phyloP scores from a whole-genome alignment of 352 stramenopile species.

The Globisporangium polare region DNA sequence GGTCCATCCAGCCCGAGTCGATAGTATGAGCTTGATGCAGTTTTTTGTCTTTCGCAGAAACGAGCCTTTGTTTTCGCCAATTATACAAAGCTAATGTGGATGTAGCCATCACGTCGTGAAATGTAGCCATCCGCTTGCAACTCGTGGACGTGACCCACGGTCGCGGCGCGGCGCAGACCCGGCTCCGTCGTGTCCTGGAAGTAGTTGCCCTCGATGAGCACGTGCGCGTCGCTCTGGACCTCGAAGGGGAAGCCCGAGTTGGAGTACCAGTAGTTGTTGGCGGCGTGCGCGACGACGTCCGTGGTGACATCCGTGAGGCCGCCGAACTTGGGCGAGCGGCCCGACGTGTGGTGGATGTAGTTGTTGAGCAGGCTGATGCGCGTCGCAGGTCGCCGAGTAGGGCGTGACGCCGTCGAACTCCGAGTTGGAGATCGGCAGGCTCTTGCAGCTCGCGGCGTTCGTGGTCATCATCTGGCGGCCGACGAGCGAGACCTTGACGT shows the following conservation, averaged over 20 bases:
- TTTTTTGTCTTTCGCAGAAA: no score
- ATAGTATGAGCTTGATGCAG: no score
- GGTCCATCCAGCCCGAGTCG: no score
- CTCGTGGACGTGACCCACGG: slow-evolving; percentile 12
- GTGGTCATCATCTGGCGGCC: slow-evolving; percentile 33
- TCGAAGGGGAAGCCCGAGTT: slow-evolving; percentile 23
- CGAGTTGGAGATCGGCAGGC: slow-evolving; percentile 32
- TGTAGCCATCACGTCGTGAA: no score
- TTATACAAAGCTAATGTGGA: no score
- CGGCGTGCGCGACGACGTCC: slow-evolving; percentile 20
- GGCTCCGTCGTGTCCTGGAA: slow-evolving; percentile 31
- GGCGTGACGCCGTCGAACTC: slow-evolving; percentile 30
- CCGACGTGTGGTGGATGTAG: slow-evolving; percentile 32
- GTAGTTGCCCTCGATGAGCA: slow-evolving; percentile 31
- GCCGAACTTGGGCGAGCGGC: slow-evolving; percentile 28
- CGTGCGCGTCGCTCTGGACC: slow-evolving; percentile 10
- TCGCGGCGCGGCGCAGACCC: slow-evolving; percentile 2
- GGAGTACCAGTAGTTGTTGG: slow-evolving; percentile 19
- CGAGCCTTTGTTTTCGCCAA: no score
- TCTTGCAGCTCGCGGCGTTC: slow-evolving; percentile 23
- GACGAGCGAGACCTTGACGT: slow-evolving; percentile 26
- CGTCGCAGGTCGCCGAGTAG: slow-evolving; percentile 31
- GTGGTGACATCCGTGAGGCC: slow-evolving; percentile 11
- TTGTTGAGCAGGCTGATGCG: slow-evolving; percentile 33
- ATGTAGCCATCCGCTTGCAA: no score